Evolutionary conservation across 129 eudicot species (phyloP), one percentile per base, ranked within the genome.

Genomic region (Artemisia annua): DNA sequence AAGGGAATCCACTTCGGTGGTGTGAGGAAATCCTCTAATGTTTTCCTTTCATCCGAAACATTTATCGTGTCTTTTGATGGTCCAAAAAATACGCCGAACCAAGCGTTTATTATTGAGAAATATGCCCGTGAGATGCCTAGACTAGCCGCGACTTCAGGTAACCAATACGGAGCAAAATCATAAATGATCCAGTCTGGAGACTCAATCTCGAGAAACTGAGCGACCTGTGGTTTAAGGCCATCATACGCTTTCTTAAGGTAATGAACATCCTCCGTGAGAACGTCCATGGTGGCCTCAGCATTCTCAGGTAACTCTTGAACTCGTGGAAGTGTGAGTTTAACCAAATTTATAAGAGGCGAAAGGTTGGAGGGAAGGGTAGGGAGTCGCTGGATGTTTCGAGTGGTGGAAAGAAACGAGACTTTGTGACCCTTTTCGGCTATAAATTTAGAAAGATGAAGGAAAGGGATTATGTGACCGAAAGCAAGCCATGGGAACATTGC

Each of bases 401-500:
- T 75, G 15, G 88, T 75, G 15, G 86, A 87, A 4, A 83, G 43
- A 59, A 77, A 87, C 0, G 81, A 71, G 68, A 81, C 48, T 78
- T 50, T 84, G 70, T 83, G 91, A 39, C 87, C 85, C 53, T 75
- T 81, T 59, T 22, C 58, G 1, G 84, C 89, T 48, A 85, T 43
- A 50, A 12, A 64, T 56, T 82, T 85, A 20, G 90, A 79, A 66
- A 85, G 85, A 54, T 82, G 73, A 3, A 82, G 53, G 83, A 62
- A 85, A 13, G 80, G 84, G 56, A 79, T 51, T 1, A 86, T 73
- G 71, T 86, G 87, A 12, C 89, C 89, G 52, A 82, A 85, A 32
- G 83, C 90, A 28, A 82, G 82, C 87, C 90, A 85, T 63, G 87
- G 90, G 26, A 85, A 79, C 60, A 85, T 66, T 0, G 59, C 86